A percentile compares a stretch with the other conserved stretches of the same genome.
Conservation (phyloP, 805 yeast species). For the Zygoascus bituminiphila region DNA sequence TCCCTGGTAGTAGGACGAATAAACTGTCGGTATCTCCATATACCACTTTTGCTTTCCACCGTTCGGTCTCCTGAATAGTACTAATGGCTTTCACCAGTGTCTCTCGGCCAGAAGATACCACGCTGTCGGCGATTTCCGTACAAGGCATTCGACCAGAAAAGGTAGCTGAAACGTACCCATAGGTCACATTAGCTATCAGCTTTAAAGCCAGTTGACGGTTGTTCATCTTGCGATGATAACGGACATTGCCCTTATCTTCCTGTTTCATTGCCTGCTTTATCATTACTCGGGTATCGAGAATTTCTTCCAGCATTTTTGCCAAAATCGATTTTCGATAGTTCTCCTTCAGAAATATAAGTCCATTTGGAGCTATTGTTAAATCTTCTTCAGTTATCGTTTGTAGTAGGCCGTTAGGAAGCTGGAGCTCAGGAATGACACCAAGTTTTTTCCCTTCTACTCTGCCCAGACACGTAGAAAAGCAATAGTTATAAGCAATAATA, state of each 20-base stretch:
- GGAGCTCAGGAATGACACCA: slow-evolving; percentile 34
- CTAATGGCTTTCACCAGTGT: slow-evolving; percentile 64
- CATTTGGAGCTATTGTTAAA: slow-evolving; percentile 76
- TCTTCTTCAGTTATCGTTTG: slow-evolving; percentile 40
- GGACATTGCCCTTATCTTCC: slow-evolving; percentile 21
- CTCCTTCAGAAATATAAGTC: slow-evolving; percentile 64
- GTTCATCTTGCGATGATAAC: slow-evolving; percentile 45
- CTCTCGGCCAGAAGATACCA: slow-evolving; percentile 87
- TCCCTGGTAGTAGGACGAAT: slow-evolving; percentile 85
- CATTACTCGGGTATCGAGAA: slow-evolving; percentile 70
- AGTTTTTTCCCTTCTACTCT: slow-evolving; percentile 28
- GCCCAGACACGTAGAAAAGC: slow-evolving; percentile 37
- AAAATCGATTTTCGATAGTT: slow-evolving; percentile 60
- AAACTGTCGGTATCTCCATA: slow-evolving; percentile 96
- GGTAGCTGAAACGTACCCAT: slow-evolving; percentile 92
- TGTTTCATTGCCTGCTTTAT: slow-evolving; percentile 66
- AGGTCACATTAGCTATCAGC: slow-evolving; percentile 88
- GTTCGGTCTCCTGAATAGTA: slow-evolving; percentile 47
- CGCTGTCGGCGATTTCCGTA: slow-evolving; percentile 88
- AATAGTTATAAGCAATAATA: slow-evolving; percentile 83
- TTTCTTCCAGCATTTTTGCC: slow-evolving; percentile 77
- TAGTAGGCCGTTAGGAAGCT: slow-evolving; percentile 50
- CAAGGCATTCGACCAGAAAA: slow-evolving; percentile 97
- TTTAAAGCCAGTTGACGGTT: slow-evolving; percentile 82
- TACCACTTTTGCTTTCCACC: slow-evolving; percentile 86